A percentile compares a stretch with the other conserved stretches of the same genome.
Conservation (phyloP, 1,284 basidiomycete genomes). For the Ganoderma leucocontextum region DNA sequence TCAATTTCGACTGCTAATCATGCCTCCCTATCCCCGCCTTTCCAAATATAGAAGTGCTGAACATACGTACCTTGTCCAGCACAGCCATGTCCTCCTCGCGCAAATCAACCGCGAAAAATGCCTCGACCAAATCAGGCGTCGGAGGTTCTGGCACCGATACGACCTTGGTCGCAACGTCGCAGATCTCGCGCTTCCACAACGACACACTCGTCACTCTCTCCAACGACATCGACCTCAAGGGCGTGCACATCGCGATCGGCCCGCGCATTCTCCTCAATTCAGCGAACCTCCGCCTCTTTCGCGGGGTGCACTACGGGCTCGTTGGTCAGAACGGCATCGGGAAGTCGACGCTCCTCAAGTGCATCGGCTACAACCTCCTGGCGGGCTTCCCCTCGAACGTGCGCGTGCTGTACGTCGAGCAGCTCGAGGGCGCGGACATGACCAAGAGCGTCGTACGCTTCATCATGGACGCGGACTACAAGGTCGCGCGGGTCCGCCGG, state of each 20-base stretch:
- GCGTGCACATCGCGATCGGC: conserved; percentile 56
- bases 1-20: too few relatives aligned
- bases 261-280: conserved; percentile 59
- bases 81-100: conserved; percentile 14
- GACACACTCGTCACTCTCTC: conserved; percentile 50
- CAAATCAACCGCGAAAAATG: background rate
- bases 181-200: conserved; percentile 54
- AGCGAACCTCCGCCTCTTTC: conserved; percentile 59
- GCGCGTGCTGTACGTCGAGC: conserved; percentile 32
- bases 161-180: conserved; percentile 41
- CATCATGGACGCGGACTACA: conserved; percentile 30
- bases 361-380: conserved; percentile 69
- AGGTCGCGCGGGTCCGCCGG: conserved; percentile 24
- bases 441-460: conserved; percentile 26
- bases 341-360: conserved; percentile 95
- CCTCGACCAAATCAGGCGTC: background rate
- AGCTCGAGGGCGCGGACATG: conserved; percentile 34
- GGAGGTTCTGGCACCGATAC: background rate
- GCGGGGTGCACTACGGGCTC: conserved; percentile 62
- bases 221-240: conserved; percentile 57
- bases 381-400: conserved; percentile 33
- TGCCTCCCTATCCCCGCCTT: background rate
- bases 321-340: conserved; percentile 98
- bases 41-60: background rate
- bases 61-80: background rate